Percentiles rank a stretch among this genome's conserved stretches.
Conservation (phyloP, 306 rosid genomes). For the Betula pendula region DNA sequence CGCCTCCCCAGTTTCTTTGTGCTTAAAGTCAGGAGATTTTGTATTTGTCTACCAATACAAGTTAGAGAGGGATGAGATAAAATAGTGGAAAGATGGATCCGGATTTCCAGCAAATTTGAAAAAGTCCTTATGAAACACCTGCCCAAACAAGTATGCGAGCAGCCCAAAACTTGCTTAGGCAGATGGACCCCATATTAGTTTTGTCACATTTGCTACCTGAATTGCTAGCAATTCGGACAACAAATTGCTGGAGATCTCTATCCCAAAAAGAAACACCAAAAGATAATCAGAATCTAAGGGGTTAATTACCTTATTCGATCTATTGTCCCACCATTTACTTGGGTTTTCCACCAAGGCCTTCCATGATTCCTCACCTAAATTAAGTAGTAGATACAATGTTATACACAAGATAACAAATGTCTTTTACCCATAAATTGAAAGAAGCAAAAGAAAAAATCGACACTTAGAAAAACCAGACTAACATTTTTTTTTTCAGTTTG, state of each 20-base stretch:
- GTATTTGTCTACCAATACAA: constrained; percentile 31
- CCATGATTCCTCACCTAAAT: constrained; percentile 58
- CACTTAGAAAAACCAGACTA: neutral
- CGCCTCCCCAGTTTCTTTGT: constrained; percentile 60
- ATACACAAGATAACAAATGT: neutral
- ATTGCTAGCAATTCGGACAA: no score
- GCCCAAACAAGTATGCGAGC: no score
- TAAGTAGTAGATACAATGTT: constrained; percentile 14
- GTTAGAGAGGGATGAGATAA: constrained; percentile 4
- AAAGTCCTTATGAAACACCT: no score
- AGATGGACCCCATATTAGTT: no score
- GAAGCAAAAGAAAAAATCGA: neutral
- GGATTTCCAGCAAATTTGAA: no score
- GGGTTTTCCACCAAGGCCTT: constrained; percentile 60
- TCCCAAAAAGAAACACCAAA: no score
- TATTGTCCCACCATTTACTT: constrained; percentile 71
- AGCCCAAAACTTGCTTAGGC: no score
- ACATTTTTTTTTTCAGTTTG: neutral
- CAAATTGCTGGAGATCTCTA: no score
- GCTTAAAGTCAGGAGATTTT: constrained; percentile 67
- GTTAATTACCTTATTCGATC: constrained; percentile 52
- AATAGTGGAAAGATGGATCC: neutral
- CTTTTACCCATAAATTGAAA: neutral
- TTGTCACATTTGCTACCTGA: no score
- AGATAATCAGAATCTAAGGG: constrained; percentile 4